Evolutionary conservation across 208 protist genomes (phyloP), one percentile per base, ranked within the genome.

Genomic region (Leptomonas pyrrhocoris): DNA sequence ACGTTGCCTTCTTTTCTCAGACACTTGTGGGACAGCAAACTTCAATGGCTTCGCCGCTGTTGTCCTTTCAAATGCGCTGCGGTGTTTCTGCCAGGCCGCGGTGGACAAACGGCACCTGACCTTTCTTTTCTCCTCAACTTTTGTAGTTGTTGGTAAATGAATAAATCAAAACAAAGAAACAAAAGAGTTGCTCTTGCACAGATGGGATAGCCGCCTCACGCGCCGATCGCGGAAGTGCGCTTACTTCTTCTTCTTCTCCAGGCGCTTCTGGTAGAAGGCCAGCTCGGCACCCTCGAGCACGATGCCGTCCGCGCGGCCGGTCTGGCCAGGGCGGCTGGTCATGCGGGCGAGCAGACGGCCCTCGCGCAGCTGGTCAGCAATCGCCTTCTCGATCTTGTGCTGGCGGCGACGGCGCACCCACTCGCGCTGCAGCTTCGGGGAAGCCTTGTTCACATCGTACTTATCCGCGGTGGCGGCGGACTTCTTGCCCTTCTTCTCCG

Each of bases 261-360:
- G 88, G 86, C 98, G 99, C 86, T 96, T 98, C 68, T 95, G 62
- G 96, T 99, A 99, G 98, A 99, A 99, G 71, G 98, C 92, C 36
- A 99, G 93, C 89, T 99, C 99, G 31, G 98, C 92, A 71, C 99
- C 99, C 89, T 99, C 99, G 34, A 99, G 95, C 80, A 99, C 88
- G 81, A 99, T 98, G 75, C 99, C 99, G 79, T 99, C 98, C 79
- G 89, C 90, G 66, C 96, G 91, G 67, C 98, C 99, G 71, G 85
- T 93, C 93, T 99, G 99, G 54, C 99, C 99, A 21, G 99, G 99
- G 77, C 99, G 93, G 73, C 98, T 99, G 31, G 98, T 92, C 74
- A 99, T 92, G 73, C 87, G 79, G 53, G 95, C 94, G 40, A 98
- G 95, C 62, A 99, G 79, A 53, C 96, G 96, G 68, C 98, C 98